These are phyloP conservation scores for Phyllosticta citrichinensis DNA, from an alignment of 2,329 filamentous ascomycete species.

Conservation along the genomic window DNA sequence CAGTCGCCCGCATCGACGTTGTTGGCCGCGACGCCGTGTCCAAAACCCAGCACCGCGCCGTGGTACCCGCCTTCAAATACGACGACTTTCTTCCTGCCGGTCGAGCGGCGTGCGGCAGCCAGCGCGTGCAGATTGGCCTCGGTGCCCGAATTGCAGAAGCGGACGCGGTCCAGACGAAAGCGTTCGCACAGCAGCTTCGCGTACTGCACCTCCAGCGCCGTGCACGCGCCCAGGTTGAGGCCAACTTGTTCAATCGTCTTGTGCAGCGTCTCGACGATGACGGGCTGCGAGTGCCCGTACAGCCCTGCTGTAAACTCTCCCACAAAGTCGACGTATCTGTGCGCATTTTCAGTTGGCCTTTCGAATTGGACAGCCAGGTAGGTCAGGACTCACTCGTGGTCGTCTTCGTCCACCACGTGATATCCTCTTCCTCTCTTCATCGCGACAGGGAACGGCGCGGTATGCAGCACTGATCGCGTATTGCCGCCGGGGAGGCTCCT, in stretches of 20 bases:
- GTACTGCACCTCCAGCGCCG: conserved; percentile 15
- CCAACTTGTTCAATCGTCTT: conserved; percentile 14
- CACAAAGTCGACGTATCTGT: conserved; percentile 20
- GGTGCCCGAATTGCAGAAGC: conserved; percentile 23
- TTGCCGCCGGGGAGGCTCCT: conserved; percentile 29
- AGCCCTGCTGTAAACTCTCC: conserved; percentile 21
- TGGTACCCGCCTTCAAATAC: conserved; percentile 46
- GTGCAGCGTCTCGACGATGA: conserved; percentile 17
- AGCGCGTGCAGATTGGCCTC: conserved; percentile 22
- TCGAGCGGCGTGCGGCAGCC: conserved; percentile 37
- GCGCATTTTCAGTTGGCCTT: conserved; percentile 19
- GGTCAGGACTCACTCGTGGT: conserved; percentile 14
- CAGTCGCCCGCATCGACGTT: conserved; percentile 46
- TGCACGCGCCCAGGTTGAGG: conserved; percentile 19
- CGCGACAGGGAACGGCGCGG: conserved; percentile 27
- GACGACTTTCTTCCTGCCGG: conserved; percentile 37
- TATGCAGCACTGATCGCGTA: conserved; percentile 27
- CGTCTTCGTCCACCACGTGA: conserved; percentile 23
- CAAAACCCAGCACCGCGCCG: conserved; percentile 44
- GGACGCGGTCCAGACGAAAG: conserved; percentile 16
- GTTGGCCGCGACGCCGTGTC: conserved; percentile 29
- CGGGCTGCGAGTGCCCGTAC: conserved; percentile 22
- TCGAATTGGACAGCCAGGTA: too few relatives aligned
- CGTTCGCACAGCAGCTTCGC: conserved; percentile 17
- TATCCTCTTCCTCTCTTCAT: conserved; percentile 20